Base-by-base conservation (phyloP, 345 rosid genomes). In the Salix caprea region DNA sequence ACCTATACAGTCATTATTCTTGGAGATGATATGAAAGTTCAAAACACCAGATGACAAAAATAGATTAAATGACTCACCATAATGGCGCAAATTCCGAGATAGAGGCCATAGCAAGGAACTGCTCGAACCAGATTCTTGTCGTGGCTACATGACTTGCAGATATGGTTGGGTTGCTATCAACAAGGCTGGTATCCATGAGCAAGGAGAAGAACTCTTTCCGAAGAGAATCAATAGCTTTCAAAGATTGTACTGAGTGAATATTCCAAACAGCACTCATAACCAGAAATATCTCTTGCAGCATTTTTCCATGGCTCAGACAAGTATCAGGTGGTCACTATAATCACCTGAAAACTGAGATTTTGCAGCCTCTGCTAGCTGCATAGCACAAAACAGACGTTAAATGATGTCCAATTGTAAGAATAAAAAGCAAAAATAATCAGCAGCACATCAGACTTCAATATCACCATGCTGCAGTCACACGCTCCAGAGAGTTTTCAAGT, bases 151-250 rank as follows among this genome's bases (percentile, higher is more conserved):
- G 75, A 72, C 85, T 86, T 89, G 86, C 82, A 82, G 76, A 75
- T 34, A 34, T 81, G 48, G 82, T 69, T 61, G 84, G 70, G 78
- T 81, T 87, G 82, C 90, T 82, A 86, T 91, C 96, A 72, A 89
- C 69, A 18, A 93, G 88, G 54, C 91, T 91, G 70, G 87, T 83
- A 82, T 89, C 96, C 78, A 82, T 91, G 65, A 95, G 97, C 89
- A 95, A 88, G 42, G 88, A 88, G 82, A 85, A 80, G 85, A 92
- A 92, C 79, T 92, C 97, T 78, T 85, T 85, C 44, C 94, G 88
- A 76, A 95, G 97, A 79, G 97, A 86, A 83, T 95, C 97, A 60
- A 95, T 89, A 64, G 91, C 97, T 83, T 90, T 95, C 96, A 92
- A 85, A 64, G 97, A 91, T 81, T 90, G 99, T 4, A 76, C 72